Evolutionary conservation across 2,329 filamentous ascomycete species (phyloP), one percentile per base, ranked within the genome.

Genomic region (Epichloe amarillans): DNA sequence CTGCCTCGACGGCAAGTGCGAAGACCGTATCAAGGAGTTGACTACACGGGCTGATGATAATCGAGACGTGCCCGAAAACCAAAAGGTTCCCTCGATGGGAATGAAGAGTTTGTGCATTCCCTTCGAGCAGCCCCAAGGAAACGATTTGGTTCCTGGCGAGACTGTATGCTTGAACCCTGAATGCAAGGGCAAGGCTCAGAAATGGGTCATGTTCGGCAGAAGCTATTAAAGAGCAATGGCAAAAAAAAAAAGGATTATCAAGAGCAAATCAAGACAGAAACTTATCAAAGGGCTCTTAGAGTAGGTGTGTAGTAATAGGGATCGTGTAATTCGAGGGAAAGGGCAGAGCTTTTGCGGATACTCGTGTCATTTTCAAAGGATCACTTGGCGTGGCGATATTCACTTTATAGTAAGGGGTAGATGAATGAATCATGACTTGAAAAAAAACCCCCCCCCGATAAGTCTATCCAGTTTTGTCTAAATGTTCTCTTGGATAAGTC

Each of bases 91-190:
- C 26, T 73, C 72, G 48, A 82, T 81, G 78, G 78, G 78, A 61
- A 82, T 73, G 85, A 86, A 73, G 82, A 83, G 66, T 68, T 80
- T 69, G 68, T 91, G 74, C 81, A 94, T 77, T 57, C 71, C 71
- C 46, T 91, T 90, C 59, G 85, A 93, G 55, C 88, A 95, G 79
- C 90, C 90, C 39, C 80, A 84, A 61, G 86, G 84, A 23, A 73
- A 37, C 42, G 55, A 55, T 41, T 42, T 94, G 56, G 77, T 85
- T 56, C 73, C 80, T 57, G 90, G 87, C 47, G 84, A 87, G 71
- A 95, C 88, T 52, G 90, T 93, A 70, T 98, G 93, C 66, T 75
- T 91, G 60, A 96, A 87, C 75, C 91, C 91, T 41, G 84, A 91
- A 62, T 97, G 91, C 71, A 73, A 74, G 54, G 75, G 74, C 56